Evolutionary conservation across 2,329 filamentous ascomycete species (phyloP).

Genomic region (Emericellopsis cladophorae): DNA sequence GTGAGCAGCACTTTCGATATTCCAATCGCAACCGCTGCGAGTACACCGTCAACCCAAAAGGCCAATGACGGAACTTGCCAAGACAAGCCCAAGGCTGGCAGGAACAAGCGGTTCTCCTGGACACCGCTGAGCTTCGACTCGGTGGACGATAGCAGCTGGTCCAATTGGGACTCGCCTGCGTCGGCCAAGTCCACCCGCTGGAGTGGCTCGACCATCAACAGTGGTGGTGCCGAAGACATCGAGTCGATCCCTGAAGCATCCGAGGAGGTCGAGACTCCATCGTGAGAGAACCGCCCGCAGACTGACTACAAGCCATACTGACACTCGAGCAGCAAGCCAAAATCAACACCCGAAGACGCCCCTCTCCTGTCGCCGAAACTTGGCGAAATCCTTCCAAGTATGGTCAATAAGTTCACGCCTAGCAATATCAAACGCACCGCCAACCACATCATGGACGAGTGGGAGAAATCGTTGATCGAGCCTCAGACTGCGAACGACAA

Average conservation of each 20-base stretch:
- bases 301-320: neutral
- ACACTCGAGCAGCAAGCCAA: conserved; percentile 1
- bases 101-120: conserved; percentile 46
- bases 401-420: conserved; percentile 59
- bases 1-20: conserved; percentile 28
- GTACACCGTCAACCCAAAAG: conserved; percentile 18
- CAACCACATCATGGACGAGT: conserved; percentile 79
- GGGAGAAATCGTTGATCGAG: conserved; percentile 51
- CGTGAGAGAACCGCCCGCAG: conserved; percentile 25
- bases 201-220: conserved; percentile 47
- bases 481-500: conserved; percentile 14
- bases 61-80: conserved; percentile 9
- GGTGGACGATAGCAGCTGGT: conserved; percentile 50
- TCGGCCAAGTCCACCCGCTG: conserved; percentile 46
- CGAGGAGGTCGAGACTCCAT: conserved; percentile 30
- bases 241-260: conserved; percentile 31
- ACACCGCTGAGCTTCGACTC: conserved; percentile 43
- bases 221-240: conserved; percentile 26
- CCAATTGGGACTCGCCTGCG: conserved; percentile 47
- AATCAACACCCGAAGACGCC: conserved; percentile 4
- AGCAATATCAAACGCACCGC: conserved; percentile 71
- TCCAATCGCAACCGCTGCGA: conserved; percentile 15
- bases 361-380: conserved; percentile 21
- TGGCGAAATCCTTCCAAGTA: conserved; percentile 51
- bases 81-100: conserved; percentile 24